phyloP scores from a whole-genome alignment of 352 stramenopile genomes.

The Globisporangium paddicum region DNA sequence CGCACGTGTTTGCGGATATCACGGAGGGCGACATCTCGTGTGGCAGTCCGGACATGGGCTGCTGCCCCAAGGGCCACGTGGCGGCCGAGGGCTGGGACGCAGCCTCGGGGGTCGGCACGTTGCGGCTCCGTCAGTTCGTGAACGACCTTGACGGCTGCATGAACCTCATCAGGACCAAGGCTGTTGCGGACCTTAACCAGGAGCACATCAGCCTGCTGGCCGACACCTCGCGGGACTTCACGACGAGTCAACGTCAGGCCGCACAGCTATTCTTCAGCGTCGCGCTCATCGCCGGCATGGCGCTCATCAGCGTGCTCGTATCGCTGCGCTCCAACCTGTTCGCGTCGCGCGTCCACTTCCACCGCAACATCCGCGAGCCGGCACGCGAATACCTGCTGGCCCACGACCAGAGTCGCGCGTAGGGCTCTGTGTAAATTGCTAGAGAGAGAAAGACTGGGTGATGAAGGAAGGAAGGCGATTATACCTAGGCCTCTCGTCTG shows the following conservation, averaged over 20 bases:
- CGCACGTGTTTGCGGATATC: slow-evolving; percentile 69
- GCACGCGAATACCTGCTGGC: slow-evolving; percentile 54
- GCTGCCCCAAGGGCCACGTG: slow-evolving; percentile 40
- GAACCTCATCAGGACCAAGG: slow-evolving; percentile 2
- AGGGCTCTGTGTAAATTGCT: background rate
- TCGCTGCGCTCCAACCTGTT: slow-evolving; percentile 38
- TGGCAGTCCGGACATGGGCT: slow-evolving; percentile 35
- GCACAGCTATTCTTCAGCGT: slow-evolving; percentile 25
- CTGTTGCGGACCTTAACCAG: background rate
- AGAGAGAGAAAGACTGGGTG: background rate
- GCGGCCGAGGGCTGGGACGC: slow-evolving; percentile 65
- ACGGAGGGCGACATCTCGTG: slow-evolving; percentile 58
- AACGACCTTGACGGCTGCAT: slow-evolving; percentile 41
- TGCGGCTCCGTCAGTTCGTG: slow-evolving; percentile 39
- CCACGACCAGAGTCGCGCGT: slow-evolving; percentile 11
- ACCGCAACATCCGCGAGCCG: slow-evolving; percentile 31
- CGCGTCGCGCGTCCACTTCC: slow-evolving; percentile 21
- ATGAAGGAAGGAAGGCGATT: background rate
- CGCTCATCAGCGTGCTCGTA: slow-evolving; percentile 28
- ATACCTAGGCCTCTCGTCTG: background rate
- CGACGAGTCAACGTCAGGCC: slow-evolving; percentile 16
- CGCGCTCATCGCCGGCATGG: slow-evolving; percentile 28
- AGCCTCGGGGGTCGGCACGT: slow-evolving; percentile 53
- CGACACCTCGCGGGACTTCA: slow-evolving; percentile 14
- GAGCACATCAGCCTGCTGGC: slow-evolving; percentile 8